Conservation (phyloP, 1,284 basidiomycete genomes). For the Phenoliferia sp. region DNA sequence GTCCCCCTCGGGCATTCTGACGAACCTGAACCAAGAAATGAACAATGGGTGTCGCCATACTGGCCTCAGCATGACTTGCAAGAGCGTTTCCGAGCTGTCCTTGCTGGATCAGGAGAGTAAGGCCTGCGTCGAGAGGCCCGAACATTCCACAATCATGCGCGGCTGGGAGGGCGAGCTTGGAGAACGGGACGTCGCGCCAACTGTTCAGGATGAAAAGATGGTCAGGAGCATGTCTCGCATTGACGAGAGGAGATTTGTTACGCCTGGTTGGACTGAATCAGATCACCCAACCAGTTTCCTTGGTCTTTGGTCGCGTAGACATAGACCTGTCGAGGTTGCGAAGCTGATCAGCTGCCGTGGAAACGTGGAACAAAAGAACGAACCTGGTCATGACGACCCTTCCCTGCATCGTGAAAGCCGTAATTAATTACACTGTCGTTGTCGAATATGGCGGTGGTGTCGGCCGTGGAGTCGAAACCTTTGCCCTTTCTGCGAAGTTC, state of each 20-base stretch:
- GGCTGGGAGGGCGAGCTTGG: constrained; percentile 14
- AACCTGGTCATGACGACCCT: constrained; percentile 1
- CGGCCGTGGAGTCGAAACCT: constrained; percentile 8
- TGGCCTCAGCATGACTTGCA: background rate
- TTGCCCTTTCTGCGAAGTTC: constrained; percentile 5
- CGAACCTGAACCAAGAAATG: constrained; percentile 5
- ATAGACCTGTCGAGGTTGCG: constrained; percentile 10
- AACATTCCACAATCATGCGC: constrained; percentile 22
- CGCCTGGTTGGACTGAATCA: constrained; percentile 6
- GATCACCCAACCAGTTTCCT: constrained; percentile 17
- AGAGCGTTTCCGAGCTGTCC: constrained; percentile 8
- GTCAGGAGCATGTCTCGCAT: background rate
- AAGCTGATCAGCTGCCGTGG: background rate
- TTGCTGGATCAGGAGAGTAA: constrained; percentile 8
- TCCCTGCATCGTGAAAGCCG: constrained; percentile 16
- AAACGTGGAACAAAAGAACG: constrained; percentile 2
- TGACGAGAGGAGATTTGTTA: background rate
- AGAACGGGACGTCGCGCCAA: constrained; percentile 18
- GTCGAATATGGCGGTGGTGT: constrained; percentile 7
- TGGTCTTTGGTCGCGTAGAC: constrained; percentile 13
- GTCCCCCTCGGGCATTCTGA: background rate
- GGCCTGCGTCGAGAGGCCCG: constrained; percentile 7
- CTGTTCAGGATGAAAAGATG: background rate
- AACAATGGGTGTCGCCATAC: constrained; percentile 7
- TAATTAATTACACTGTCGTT: constrained; percentile 6